Base-by-base conservation (phyloP, 148 eudicot species). In the Suaeda aralocaspica region DNA sequence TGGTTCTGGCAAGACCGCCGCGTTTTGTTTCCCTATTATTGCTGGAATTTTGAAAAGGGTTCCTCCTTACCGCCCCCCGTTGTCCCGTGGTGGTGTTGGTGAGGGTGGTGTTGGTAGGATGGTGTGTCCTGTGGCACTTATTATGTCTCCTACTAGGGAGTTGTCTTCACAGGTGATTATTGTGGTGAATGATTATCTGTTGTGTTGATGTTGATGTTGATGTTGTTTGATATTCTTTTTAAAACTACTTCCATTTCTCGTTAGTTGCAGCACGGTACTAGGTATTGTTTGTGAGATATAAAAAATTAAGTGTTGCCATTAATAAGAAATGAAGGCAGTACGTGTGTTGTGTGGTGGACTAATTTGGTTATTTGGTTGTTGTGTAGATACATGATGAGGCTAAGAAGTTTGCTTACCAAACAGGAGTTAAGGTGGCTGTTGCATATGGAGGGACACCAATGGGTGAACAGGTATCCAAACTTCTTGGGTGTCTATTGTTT, bases 401-500 rank as follows among this genome's bases (percentile, higher is more conserved):
- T 5, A 91, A 76, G 77, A 91, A 91, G 78, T 91, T 91, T 79
- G 79, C 91, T 26, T 69, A 83, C 69, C 83, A 88, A 79, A 86
- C 97, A 77, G 89, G 89, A 48, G 87, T 88, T 3, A 91, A 81
- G 79, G 88, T 87, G 61, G 91, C 80, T 59, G 97, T 91, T 24
- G 94, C 88, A 11, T 91, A 91, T 81, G 97, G 97, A 70, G 97
- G 97, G 31, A 89, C 97, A 55, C 89, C 97, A 12, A 86, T 88
- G 15, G 44, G 33, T 21, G 82, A 81, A 18, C 96, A 90, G 96
- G 92, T 90, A 48, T 67, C 28, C 64, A 30, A 44, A 48, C 45
- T 45, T 66, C 53, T 66, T 46, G 10, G n/a, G 26, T 33, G 64
- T 53, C 14, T 2, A 25, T 76, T 65, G 74, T 71, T 70, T 66